Conservation (phyloP, 192 early-diverging fungal genomes). For the Coemansia sp. region DNA sequence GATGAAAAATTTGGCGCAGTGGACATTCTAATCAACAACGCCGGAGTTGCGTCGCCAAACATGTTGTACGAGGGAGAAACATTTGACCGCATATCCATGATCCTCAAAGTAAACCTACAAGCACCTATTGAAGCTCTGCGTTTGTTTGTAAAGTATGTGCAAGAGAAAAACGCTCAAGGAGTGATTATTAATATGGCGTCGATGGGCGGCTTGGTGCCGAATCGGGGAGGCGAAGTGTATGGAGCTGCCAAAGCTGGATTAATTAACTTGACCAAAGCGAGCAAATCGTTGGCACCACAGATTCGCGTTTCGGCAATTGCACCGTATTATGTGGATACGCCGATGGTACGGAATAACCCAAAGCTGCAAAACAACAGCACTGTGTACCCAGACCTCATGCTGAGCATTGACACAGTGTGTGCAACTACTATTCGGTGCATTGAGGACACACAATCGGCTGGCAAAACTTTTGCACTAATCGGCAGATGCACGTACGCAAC, state of each 20-base stretch:
- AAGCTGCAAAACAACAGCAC: slow-evolving; percentile 44
- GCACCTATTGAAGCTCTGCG: slow-evolving; percentile 43
- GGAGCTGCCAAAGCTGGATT: slow-evolving; percentile 44
- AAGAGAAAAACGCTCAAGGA: neutral
- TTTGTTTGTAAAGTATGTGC: slow-evolving; percentile 24
- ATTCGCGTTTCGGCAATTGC: slow-evolving; percentile 38
- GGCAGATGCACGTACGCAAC: slow-evolving; percentile 19
- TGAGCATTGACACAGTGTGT: slow-evolving; percentile 34
- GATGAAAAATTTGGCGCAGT: slow-evolving; percentile 19
- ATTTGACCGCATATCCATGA: slow-evolving; percentile 17
- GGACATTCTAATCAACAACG: slow-evolving; percentile 45
- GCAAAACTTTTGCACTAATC: slow-evolving; percentile 28
- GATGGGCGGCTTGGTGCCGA: slow-evolving; percentile 42
- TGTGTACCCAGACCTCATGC: slow-evolving; percentile 32
- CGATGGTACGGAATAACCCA: slow-evolving; percentile 46
- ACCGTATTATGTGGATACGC: slow-evolving; percentile 44
- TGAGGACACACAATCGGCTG: slow-evolving; percentile 19
- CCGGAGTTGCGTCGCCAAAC: slow-evolving; percentile 29
- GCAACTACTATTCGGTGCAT: neutral
- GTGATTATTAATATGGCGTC: slow-evolving; percentile 46
- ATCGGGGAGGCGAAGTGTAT: slow-evolving; percentile 41
- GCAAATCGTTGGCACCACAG: slow-evolving; percentile 23
- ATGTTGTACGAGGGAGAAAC: slow-evolving; percentile 34
- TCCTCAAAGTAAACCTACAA: slow-evolving; percentile 28
- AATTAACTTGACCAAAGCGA: slow-evolving; percentile 37